phyloP scores from a whole-genome alignment of 331 rosid species.

The Saraca asoca region DNA sequence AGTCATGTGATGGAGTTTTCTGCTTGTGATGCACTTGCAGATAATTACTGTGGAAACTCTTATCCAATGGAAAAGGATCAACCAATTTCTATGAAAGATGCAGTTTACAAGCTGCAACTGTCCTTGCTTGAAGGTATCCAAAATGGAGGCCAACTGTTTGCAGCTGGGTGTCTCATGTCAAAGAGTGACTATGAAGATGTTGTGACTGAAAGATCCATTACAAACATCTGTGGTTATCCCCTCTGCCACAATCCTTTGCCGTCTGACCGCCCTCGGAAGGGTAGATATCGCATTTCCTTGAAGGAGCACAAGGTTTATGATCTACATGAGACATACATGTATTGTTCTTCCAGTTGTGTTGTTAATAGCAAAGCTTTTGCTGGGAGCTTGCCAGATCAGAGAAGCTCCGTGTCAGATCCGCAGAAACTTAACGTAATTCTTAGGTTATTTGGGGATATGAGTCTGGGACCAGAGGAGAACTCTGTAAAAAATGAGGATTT shows the following conservation, averaged over 20 bases:
- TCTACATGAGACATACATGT: constrained; percentile 70
- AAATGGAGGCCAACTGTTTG: constrained; percentile 65
- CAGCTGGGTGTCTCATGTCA: constrained; percentile 77
- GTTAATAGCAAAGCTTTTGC: constrained; percentile 65
- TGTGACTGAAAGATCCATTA: constrained; percentile 75
- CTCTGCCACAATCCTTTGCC: constrained; percentile 62
- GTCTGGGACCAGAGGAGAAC: constrained; percentile 41
- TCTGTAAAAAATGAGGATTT: constrained; percentile 51
- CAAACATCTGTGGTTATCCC: constrained; percentile 75
- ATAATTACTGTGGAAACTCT: constrained; percentile 31
- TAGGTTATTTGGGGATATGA: constrained; percentile 47
- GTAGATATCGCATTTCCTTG: constrained; percentile 72
- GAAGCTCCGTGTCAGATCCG: constrained; percentile 54
- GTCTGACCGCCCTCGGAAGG: constrained; percentile 56
- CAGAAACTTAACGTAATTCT: constrained; percentile 54
- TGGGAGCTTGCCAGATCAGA: constrained; percentile 60
- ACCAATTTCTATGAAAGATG: constrained; percentile 51
- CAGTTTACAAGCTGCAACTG: constrained; percentile 63
- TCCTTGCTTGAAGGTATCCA: constrained; percentile 63
- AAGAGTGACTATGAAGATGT: constrained; percentile 76
- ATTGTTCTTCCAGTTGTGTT: constrained; percentile 69
- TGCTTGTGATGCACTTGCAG: constrained; percentile 22
- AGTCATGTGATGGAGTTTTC: constrained; percentile 9
- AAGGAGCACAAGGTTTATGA: constrained; percentile 87
- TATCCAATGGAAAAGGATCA: constrained; percentile 52